Evolutionary conservation across 2,329 filamentous ascomycete species (phyloP), one percentile per base, ranked within the genome.

Genomic region (Xylaria sp.): DNA sequence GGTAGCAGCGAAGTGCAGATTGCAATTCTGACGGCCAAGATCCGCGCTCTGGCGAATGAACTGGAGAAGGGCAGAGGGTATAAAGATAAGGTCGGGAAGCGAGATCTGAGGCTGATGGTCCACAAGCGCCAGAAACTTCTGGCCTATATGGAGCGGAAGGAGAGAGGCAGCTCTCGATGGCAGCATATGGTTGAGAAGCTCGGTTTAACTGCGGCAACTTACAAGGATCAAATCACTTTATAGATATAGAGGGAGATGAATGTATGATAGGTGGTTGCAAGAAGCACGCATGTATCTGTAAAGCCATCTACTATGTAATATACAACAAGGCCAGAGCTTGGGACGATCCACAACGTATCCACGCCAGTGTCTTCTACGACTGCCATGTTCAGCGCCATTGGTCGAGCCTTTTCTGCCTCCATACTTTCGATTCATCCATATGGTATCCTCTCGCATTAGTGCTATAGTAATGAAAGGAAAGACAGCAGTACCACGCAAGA

Each of bases 1-100:
- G 96, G 96, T 42, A 97, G 93, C 75, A 93, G 93, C 6, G 96
- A 99, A 82, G 97, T 99, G n/a, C 96, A 99, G 84, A 93, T 97
- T 73, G 94, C 94, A 54, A 97, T 99, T 75, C 81, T 99, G 79
- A 99, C 96, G 2, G 88, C 93, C 66, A 98, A 98, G 86, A 99
- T 99, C 78, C 87, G 93, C 71, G 90, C 91, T 27, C 80, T 99
- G 59, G 91, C 92, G 18, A 86, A 92, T 73, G 90, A 91, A 72
- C 81, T 97, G 60, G 86, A 91, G 76, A 85, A 84, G 50, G 87
- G 89, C 68, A 82, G 84, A 74, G 93, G 91, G 5, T 88, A 92
- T 80, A 93, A 91, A 79, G 96, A 99, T 79, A 97, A 97, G 84
- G 88, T 93, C 79, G 98, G 98, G 83, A 97, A 97, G 88, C 87